These are phyloP conservation scores for Citrus glauca DNA, from an alignment of 345 rosid genomes.

Conservation along the genomic window DNA sequence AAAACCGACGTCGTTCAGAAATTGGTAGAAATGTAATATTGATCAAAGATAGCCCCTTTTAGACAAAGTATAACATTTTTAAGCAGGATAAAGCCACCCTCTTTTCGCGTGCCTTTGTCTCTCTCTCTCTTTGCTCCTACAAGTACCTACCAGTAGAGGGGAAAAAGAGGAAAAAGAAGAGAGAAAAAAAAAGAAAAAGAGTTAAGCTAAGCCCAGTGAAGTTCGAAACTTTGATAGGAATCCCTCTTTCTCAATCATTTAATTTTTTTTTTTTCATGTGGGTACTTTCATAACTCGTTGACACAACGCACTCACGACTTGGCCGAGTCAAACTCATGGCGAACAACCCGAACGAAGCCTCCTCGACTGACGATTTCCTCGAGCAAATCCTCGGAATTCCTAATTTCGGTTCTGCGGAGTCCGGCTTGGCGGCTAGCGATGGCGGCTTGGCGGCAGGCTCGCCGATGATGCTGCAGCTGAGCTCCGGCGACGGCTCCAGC, in stretches of 20 bases:
- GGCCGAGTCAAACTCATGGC: conserved; percentile 50
- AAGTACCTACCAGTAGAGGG: not conserved
- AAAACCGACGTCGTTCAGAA: not conserved
- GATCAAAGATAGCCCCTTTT: conserved; percentile 15
- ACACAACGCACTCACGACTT: conserved; percentile 27
- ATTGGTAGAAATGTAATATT: conserved; percentile 20
- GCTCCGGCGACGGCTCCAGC: conserved; percentile 65
- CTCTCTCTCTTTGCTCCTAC: not conserved
- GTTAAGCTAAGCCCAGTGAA: conserved; percentile 4
- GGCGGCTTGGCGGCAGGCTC: conserved; percentile 43
- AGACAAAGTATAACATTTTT: conserved; percentile 14
- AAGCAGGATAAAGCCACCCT: conserved; percentile 12
- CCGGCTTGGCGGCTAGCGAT: conserved; percentile 49
- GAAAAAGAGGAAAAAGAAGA: not conserved
- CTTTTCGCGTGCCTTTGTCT: conserved; percentile 4
- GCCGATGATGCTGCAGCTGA: conserved; percentile 88
- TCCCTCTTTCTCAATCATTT: not conserved
- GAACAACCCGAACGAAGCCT: conserved; percentile 60
- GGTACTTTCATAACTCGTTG: conserved; percentile 6
- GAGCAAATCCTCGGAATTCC: conserved; percentile 84
- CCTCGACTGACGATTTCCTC: conserved; percentile 75
- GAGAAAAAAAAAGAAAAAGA: not conserved
- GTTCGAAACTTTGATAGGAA: not conserved
- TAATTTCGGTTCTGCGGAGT: conserved; percentile 55
- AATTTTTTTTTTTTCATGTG: conserved; percentile 33